Conservation (phyloP, 352 stramenopile species). For the Phytophthora pinifolia region DNA sequence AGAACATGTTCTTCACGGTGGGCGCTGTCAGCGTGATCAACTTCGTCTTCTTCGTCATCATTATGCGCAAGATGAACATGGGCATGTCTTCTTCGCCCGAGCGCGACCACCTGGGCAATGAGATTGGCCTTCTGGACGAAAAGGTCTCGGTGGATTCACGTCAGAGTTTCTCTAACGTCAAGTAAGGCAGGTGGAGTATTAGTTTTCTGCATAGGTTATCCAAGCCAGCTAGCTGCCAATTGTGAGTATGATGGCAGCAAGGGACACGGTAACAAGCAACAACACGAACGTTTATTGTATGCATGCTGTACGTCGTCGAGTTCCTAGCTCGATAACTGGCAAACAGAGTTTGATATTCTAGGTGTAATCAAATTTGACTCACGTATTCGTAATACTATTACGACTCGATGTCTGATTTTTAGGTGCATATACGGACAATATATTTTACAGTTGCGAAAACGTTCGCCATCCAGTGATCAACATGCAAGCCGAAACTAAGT, state of each 20-base stretch:
- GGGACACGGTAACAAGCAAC: background rate
- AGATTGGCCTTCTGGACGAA: conserved; percentile 17
- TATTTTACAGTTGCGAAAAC: background rate
- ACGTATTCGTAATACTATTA: too few species aligned
- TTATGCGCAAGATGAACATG: conserved; percentile 54
- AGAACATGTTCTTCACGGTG: conserved; percentile 73
- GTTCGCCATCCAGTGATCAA: background rate
- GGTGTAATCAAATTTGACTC: too few species aligned
- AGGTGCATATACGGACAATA: too few species aligned
- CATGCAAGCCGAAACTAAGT: conserved; percentile 5
- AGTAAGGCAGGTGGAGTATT: conserved; percentile 5
- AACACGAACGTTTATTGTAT: background rate
- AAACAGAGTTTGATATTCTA: too few species aligned
- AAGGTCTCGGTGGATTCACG: conserved; percentile 18
- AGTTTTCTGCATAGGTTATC: background rate
- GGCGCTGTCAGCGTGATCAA: conserved; percentile 47
- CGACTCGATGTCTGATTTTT: too few species aligned
- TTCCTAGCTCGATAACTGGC: too few species aligned
- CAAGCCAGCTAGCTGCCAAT: too few species aligned
- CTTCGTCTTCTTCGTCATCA: conserved; percentile 34
- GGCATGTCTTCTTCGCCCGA: conserved; percentile 15
- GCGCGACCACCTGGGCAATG: conserved; percentile 14
- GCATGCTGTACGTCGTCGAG: too few species aligned
- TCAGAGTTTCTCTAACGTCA: conserved; percentile 14
- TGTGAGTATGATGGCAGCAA: background rate